These are phyloP conservation scores for Helotiales sp. DNA, from an alignment of 2,329 filamentous ascomycete genomes.

Conservation along the genomic window DNA sequence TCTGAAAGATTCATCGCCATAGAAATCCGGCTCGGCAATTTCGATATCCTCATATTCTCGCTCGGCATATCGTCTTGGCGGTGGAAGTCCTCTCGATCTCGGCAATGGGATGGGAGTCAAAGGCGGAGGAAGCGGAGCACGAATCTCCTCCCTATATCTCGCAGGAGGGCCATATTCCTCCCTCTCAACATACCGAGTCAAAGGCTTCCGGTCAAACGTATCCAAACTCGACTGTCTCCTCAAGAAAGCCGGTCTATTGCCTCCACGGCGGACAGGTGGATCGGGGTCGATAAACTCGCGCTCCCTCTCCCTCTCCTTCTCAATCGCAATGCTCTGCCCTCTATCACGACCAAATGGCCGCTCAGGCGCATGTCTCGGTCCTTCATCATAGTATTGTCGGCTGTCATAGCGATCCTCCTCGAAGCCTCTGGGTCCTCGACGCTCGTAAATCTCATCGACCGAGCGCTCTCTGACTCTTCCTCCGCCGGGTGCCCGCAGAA, in stretches of 20 bases:
- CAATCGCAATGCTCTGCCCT: constrained; percentile 41
- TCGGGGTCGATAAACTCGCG: constrained; percentile 35
- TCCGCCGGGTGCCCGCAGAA: constrained; percentile 41
- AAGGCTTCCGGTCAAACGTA: constrained; percentile 80
- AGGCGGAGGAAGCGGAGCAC: constrained; percentile 48
- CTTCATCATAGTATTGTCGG: constrained; percentile 51
- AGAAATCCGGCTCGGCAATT: constrained; percentile 69
- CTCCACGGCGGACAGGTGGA: constrained; percentile 32
- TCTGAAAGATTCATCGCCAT: constrained; percentile 74
- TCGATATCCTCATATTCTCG: constrained; percentile 69
- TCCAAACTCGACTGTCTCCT: constrained; percentile 88
- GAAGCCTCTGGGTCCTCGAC: constrained; percentile 44
- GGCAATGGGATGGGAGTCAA: constrained; percentile 70
- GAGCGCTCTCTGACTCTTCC: constrained; percentile 52
- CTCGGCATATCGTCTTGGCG: constrained; percentile 62
- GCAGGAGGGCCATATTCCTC: constrained; percentile 65
- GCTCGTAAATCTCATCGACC: constrained; percentile 55
- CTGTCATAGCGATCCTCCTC: constrained; percentile 45
- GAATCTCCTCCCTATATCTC: constrained; percentile 52
- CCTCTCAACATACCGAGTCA: constrained; percentile 52
- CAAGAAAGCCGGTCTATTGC: constrained; percentile 68
- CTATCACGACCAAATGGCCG: constrained; percentile 53
- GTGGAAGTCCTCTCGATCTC: constrained; percentile 63
- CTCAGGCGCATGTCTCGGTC: constrained; percentile 56
- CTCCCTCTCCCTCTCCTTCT: constrained; percentile 38